These are phyloP conservation scores for Eurotiales sp. DNA, from an alignment of 2,329 filamentous ascomycete species.

Conservation along the genomic window DNA sequence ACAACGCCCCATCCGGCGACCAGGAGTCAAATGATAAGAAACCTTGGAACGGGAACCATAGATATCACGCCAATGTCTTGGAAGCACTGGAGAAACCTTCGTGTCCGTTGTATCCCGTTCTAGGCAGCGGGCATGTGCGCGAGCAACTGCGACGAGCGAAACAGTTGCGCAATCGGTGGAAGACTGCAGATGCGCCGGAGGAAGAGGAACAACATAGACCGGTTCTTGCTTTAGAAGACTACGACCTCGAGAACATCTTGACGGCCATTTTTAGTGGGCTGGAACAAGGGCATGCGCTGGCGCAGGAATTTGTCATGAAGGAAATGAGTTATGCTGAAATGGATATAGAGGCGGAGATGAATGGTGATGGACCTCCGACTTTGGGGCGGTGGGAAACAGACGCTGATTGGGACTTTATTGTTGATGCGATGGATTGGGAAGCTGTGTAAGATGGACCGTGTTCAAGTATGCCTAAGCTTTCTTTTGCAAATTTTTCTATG, in stretches of 20 bases:
- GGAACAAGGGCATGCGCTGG: conserved; percentile 55
- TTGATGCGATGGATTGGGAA: conserved; percentile 60
- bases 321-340: conserved; percentile 17
- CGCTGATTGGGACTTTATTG: conserved; percentile 55
- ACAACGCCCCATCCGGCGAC: too few relatives aligned
- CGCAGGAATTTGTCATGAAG: conserved; percentile 43
- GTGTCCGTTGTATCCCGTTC: conserved; percentile 54
- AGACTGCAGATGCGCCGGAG: conserved; percentile 13
- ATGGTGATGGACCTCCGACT: not conserved
- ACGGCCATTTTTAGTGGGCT: conserved; percentile 55
- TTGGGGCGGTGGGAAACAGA: conserved; percentile 25
- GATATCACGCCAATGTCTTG: conserved; percentile 68
- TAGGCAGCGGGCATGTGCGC: conserved; percentile 55
- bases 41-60: conserved; percentile 43
- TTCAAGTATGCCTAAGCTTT: too few relatives aligned
- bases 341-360: conserved; percentile 6
- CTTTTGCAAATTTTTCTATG: too few relatives aligned
- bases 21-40: conserved; percentile 13
- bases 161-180: conserved; percentile 14
- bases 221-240: conserved; percentile 48
- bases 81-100: conserved; percentile 54
- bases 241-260: conserved; percentile 61
- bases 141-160: conserved; percentile 45
- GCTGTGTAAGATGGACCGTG: conserved; percentile 30
- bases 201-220: conserved; percentile 1